Percentiles rank a stretch among this genome's conserved stretches.
phyloP scores from a whole-genome alignment of 345 rosid species.

The Aegle marmelos region DNA sequence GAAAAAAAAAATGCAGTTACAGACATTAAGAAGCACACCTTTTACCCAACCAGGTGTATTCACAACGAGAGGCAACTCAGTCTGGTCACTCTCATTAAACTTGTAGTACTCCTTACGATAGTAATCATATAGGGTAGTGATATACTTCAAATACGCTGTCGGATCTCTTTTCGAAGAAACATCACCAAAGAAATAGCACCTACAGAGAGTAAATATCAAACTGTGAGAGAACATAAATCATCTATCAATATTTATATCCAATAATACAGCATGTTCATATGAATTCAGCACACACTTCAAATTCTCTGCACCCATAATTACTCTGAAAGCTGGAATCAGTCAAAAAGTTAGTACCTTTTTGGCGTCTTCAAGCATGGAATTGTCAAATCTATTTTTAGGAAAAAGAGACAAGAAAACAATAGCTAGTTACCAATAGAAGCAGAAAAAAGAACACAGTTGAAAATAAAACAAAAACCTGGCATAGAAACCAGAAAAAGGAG shows the following conservation, averaged over 20 bases:
- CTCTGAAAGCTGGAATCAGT: neutral
- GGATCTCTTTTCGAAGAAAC: constrained; percentile 89
- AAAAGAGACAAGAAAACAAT: constrained; percentile 7
- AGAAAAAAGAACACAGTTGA: neutral
- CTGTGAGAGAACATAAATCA: neutral
- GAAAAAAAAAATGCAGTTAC: constrained; percentile 1
- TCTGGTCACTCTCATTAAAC: constrained; percentile 27
- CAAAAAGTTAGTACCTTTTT: constrained; percentile 51
- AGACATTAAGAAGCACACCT: constrained; percentile 40
- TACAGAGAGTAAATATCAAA: constrained; percentile 25
- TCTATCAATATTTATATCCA: neutral
- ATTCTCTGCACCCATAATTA: neutral
- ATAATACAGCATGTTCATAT: neutral
- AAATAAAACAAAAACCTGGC: neutral
- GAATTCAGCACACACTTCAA: neutral
- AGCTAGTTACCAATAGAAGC: constrained; percentile 4
- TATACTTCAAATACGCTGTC: constrained; percentile 55
- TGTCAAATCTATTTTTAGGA: constrained; percentile 53
- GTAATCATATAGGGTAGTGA: constrained; percentile 57
- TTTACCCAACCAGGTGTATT: constrained; percentile 99
- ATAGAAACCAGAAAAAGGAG: neutral
- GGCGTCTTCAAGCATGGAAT: constrained; percentile 93
- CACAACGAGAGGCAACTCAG: constrained; percentile 71
- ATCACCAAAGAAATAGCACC: constrained; percentile 89
- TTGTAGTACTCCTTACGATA: constrained; percentile 45